Conservation (phyloP, 2,329 filamentous ascomycete genomes). For the Amauroascus niger region DNA sequence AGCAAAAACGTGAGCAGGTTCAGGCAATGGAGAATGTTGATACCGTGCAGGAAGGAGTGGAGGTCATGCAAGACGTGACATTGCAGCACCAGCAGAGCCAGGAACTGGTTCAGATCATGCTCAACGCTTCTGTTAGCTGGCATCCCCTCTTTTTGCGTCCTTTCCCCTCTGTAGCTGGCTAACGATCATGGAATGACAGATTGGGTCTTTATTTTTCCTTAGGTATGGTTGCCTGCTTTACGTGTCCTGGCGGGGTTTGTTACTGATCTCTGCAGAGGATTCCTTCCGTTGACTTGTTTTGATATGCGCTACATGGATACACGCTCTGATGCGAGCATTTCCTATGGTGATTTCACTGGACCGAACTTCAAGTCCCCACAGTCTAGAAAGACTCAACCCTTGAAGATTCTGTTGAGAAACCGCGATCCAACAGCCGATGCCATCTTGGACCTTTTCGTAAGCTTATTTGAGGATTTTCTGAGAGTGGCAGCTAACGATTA, state of each 20-base stretch:
- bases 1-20: conserved; percentile 2
- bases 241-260: neutral
- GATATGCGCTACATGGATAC: conserved; percentile 28
- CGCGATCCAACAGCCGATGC: conserved; percentile 35
- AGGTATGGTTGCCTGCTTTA: conserved; percentile 21
- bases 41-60: neutral
- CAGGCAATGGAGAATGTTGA: neutral
- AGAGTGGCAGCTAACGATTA: neutral
- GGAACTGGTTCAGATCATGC: conserved; percentile 40
- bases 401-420: conserved; percentile 35
- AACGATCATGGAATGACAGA: conserved; percentile 19
- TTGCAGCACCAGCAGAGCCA: conserved; percentile 38
- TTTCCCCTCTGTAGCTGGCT: conserved; percentile 10
- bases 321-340: conserved; percentile 21
- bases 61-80: conserved; percentile 12
- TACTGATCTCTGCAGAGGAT: conserved; percentile 24
- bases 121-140: conserved; percentile 38
- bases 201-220: conserved; percentile 30
- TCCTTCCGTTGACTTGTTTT: conserved; percentile 29
- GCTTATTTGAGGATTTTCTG: conserved; percentile 6
- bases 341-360: conserved; percentile 25
- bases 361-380: conserved; percentile 12
- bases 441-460: conserved; percentile 42
- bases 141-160: neutral
- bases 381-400: conserved; percentile 24